These are phyloP conservation scores for Irpex sp. DNA, from an alignment of 1,284 basidiomycete species.

Conservation along the genomic window DNA sequence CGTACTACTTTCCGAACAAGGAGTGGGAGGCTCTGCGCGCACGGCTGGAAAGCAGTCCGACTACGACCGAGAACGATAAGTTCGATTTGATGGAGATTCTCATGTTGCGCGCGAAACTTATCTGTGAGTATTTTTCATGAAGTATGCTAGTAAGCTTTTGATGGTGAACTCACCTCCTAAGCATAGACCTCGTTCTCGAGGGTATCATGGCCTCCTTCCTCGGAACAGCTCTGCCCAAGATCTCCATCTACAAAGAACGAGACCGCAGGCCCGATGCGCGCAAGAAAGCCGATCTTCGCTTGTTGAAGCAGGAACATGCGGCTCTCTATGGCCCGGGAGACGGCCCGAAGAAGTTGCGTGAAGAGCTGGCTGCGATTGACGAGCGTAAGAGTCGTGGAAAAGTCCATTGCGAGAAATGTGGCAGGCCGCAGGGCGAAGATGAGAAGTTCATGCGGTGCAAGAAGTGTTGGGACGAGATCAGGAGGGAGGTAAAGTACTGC, in stretches of 20 bases:
- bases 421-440: not conserved
- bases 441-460: not conserved
- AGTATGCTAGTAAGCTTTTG: not conserved
- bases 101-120: not conserved
- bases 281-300: not conserved
- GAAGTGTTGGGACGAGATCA: not conserved
- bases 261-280: not conserved
- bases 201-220: not conserved
- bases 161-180: no score
- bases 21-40: not conserved
- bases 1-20: not conserved
- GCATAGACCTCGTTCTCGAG: not conserved
- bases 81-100: not conserved
- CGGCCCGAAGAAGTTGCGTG: not conserved
- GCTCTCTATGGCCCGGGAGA: not conserved
- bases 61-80: not conserved
- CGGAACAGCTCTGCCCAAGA: not conserved
- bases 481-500: not conserved
- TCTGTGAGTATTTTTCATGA: not conserved
- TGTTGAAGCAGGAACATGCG: not conserved
- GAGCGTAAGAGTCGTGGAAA: not conserved
- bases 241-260: not conserved
- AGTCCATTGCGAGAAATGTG: not conserved
- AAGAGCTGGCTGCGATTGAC: not conserved
- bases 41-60: not conserved